Conservation (phyloP, 306 rosid genomes). For the Cucumis cinereus region DNA sequence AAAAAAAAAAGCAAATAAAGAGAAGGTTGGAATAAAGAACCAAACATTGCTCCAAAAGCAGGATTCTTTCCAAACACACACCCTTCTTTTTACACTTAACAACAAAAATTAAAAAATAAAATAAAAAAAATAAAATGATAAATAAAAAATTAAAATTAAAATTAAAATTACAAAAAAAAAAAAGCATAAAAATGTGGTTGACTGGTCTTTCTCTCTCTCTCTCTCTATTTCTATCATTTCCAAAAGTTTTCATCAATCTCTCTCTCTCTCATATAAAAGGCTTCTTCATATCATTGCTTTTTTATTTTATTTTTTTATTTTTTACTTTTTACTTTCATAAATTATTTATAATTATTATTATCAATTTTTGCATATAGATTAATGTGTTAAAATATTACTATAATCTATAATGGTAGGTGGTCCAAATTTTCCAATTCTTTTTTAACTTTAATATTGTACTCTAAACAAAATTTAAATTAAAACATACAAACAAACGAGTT, state of each 20-base stretch:
- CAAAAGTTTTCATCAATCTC: neutral
- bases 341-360: too few relatives aligned
- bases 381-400: too few relatives aligned
- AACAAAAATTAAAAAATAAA: neutral
- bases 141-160: too few relatives aligned
- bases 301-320: neutral
- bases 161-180: neutral
- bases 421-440: too few relatives aligned
- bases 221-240: neutral
- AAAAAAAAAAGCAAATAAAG: neutral
- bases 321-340: too few relatives aligned
- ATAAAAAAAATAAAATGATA: neutral
- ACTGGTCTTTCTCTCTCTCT: neutral
- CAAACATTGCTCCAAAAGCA: neutral
- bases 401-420: too few relatives aligned
- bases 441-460: too few relatives aligned
- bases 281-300: neutral
- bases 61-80: neutral
- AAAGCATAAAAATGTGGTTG: neutral
- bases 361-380: too few relatives aligned
- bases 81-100: neutral
- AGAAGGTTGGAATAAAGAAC: neutral
- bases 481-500: too few relatives aligned
- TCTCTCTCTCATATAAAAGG: neutral
- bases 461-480: too few relatives aligned